phyloP scores from a whole-genome alignment of 352 stramenopile species.

The Phytophthora brassicae region DNA sequence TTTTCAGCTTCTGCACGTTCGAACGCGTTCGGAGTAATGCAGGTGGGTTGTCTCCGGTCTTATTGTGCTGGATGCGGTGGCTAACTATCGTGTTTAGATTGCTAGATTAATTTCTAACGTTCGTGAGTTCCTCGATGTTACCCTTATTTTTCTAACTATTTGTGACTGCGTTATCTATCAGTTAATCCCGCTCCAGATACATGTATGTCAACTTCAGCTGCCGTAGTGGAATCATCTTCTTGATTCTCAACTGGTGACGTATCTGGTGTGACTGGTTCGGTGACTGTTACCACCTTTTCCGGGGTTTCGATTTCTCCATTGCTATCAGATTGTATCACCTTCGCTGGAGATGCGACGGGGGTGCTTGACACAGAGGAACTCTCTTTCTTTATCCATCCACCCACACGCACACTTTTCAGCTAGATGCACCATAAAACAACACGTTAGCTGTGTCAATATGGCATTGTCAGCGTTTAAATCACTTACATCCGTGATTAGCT shows the following conservation, averaged over 20 bases:
- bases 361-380: slow-evolving; percentile 26
- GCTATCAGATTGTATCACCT: slow-evolving; percentile 13
- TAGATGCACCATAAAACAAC: slow-evolving; percentile 12
- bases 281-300: slow-evolving; percentile 9
- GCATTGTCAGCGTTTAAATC: not conserved
- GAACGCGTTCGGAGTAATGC: slow-evolving; percentile 9
- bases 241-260: slow-evolving; percentile 4
- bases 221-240: not conserved
- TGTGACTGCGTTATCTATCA: slow-evolving; percentile 8
- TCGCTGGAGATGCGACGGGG: slow-evolving; percentile 26
- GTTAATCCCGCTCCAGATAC: too few relatives aligned
- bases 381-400: slow-evolving; percentile 65
- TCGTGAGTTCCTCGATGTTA: slow-evolving; percentile 5
- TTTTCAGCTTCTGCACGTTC: slow-evolving; percentile 43
- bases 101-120: slow-evolving; percentile 31
- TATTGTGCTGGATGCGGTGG: slow-evolving; percentile 7
- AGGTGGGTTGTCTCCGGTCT: not conserved
- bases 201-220: too few relatives aligned
- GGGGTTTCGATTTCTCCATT: slow-evolving; percentile 6
- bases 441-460: slow-evolving; percentile 3
- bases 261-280: slow-evolving; percentile 6
- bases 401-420: slow-evolving; percentile 43
- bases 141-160: slow-evolving; percentile 28
- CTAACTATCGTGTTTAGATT: slow-evolving; percentile 30
- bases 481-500: slow-evolving; percentile 57